These are phyloP conservation scores for Sporobolomyces roseus DNA, from an alignment of 768 basidiomycete genomes.

Conservation along the genomic window DNA sequence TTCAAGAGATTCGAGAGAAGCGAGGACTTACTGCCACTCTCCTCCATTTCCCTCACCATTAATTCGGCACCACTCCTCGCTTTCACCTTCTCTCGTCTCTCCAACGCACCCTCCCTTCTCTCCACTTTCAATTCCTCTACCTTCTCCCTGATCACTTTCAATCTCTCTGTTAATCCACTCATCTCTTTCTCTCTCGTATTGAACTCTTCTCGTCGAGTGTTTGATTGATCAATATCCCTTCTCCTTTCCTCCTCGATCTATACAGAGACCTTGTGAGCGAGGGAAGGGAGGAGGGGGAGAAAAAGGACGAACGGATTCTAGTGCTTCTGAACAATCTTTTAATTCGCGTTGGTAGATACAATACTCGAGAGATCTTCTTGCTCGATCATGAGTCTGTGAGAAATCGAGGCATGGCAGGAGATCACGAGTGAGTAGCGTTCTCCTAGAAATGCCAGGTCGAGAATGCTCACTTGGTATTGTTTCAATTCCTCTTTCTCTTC, in stretches of 20 bases:
- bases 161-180: conserved; percentile 67
- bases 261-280: not conserved
- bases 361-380: conserved; percentile 89
- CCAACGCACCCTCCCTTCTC: conserved; percentile 70
- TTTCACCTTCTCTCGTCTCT: conserved; percentile 80
- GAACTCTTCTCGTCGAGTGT: conserved; percentile 74
- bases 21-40: conserved; percentile 52
- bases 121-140: conserved; percentile 67
- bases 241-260: conserved; percentile 62
- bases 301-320: conserved; percentile 55
- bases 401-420: too few relatives aligned
- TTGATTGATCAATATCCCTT: conserved; percentile 77
- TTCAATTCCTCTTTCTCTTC: conserved; percentile 97
- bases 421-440: too few relatives aligned
- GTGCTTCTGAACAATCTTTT: conserved; percentile 75
- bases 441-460: conserved; percentile 49
- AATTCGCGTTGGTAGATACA: conserved; percentile 86
- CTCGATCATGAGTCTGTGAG: conserved; percentile 84
- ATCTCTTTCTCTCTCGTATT: conserved; percentile 78
- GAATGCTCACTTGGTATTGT: conserved; percentile 82
- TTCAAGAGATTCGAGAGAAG: not conserved
- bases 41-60: conserved; percentile 68
- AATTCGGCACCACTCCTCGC: conserved; percentile 82
- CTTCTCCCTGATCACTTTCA: conserved; percentile 65
- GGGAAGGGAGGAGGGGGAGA: not conserved